Conservation (phyloP, 441 rosid genomes). For the Mallotus japonicus region DNA sequence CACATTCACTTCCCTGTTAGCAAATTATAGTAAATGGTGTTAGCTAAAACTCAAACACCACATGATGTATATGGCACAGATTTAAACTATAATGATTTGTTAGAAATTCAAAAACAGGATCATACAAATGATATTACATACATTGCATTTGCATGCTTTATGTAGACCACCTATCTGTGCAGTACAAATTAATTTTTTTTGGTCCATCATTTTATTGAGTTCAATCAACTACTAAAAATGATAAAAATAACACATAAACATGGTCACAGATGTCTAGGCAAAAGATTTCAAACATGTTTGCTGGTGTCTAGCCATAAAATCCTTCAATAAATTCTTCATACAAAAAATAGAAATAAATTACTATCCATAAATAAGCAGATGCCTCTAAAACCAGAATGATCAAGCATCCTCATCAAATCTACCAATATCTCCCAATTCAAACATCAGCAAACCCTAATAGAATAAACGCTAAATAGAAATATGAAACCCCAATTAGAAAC, state of each 20-base stretch:
- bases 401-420: too few relatives aligned
- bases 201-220: background rate
- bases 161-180: background rate
- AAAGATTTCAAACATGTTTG: too few relatives aligned
- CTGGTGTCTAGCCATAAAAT: too few relatives aligned
- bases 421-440: too few relatives aligned
- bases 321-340: too few relatives aligned
- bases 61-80: background rate
- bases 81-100: background rate
- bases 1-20: slow-evolving; percentile 85
- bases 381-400: too few relatives aligned
- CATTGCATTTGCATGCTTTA: background rate
- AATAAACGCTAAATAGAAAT: slow-evolving; percentile 14
- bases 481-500: slow-evolving; percentile 35
- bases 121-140: background rate
- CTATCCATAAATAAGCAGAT: too few relatives aligned
- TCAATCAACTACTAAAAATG: background rate
- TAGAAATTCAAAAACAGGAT: background rate
- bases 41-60: background rate
- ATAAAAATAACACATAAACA: background rate
- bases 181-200: background rate
- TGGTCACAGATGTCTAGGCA: background rate
- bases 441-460: too few relatives aligned
- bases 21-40: slow-evolving; percentile 5
- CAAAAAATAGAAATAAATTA: too few relatives aligned